These are phyloP conservation scores for Pythium rishiriense DNA, from an alignment of 352 stramenopile genomes.

Conservation along the genomic window DNA sequence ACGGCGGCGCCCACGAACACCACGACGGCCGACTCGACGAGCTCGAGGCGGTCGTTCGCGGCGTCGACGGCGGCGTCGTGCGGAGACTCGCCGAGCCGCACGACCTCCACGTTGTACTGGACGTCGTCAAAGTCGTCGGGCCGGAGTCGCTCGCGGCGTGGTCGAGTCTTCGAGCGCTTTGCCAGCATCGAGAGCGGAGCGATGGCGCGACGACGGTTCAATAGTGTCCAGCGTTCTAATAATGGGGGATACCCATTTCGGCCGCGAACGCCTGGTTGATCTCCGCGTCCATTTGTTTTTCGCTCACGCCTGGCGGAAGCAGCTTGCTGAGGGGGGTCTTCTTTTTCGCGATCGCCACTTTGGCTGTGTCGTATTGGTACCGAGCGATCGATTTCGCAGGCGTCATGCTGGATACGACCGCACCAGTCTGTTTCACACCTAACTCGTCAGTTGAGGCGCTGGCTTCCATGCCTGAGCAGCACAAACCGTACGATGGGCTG, in stretches of 20 bases:
- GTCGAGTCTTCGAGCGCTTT: constrained; percentile 6
- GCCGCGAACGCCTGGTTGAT: constrained; percentile 64
- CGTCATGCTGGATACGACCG: constrained; percentile 48
- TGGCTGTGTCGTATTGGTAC: constrained; percentile 51
- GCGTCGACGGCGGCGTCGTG: constrained; percentile 10
- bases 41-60: constrained; percentile 24
- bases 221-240: constrained; percentile 5
- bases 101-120: constrained; percentile 61
- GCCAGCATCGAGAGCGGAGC: constrained; percentile 36
- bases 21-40: constrained; percentile 42
- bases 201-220: constrained; percentile 13
- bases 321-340: constrained; percentile 63
- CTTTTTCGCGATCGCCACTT: constrained; percentile 52
- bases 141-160: constrained; percentile 26
- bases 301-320: constrained; percentile 32
- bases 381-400: constrained; percentile 37
- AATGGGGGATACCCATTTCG: constrained; percentile 59
- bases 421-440: constrained; percentile 22
- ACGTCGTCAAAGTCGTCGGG: constrained; percentile 71
- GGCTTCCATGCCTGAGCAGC: not conserved
- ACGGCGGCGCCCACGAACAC: constrained; percentile 21
- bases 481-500: constrained; percentile 43
- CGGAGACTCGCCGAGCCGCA: constrained; percentile 31
- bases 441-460: not conserved
- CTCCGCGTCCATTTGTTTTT: constrained; percentile 69